Percentiles rank a stretch among this genome's conserved stretches.
Conservation (phyloP, 352 stramenopile genomes). For the Phytophthora palmivora region DNA sequence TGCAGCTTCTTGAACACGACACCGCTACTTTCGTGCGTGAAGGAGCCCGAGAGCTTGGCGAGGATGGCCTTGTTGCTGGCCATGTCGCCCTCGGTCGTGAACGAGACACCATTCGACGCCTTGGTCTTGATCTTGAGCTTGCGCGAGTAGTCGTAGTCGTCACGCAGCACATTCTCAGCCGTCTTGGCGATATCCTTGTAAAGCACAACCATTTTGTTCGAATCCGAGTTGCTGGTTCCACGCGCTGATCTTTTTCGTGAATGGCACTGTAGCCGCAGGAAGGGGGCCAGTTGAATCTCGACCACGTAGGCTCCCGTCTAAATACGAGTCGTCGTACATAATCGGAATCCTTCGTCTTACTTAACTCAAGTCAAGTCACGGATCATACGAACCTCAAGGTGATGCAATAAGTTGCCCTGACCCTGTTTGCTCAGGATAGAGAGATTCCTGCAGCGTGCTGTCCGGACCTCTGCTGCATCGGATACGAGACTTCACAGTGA, state of each 20-base stretch:
- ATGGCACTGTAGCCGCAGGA: conserved; percentile 40
- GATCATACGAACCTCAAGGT: conserved; percentile 23
- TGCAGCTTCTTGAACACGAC: conserved; percentile 90
- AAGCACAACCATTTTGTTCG: conserved; percentile 61
- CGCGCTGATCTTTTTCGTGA: conserved; percentile 64
- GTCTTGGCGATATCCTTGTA: conserved; percentile 91
- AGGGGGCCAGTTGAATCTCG: conserved; percentile 27
- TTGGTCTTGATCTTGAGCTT: conserved; percentile 94
- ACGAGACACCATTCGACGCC: conserved; percentile 82
- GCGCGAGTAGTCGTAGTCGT: conserved; percentile 92
- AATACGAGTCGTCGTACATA: conserved; percentile 40
- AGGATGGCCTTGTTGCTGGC: conserved; percentile 89
- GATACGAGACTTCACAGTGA: conserved; percentile 4
- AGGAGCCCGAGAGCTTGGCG: conserved; percentile 80
- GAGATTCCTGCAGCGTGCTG: conserved; percentile 9
- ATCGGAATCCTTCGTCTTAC: conserved; percentile 6
- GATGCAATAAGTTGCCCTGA: conserved; percentile 27
- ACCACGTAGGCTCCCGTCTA: conserved; percentile 22
- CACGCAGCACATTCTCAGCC: conserved; percentile 82
- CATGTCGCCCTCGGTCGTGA: conserved; percentile 90
- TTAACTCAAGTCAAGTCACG: conserved; percentile 13
- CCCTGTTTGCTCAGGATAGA: background rate
- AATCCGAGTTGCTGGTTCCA: conserved; percentile 15
- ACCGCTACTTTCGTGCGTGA: conserved; percentile 65
- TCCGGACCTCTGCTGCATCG: background rate